phyloP scores from a whole-genome alignment of 129 eudicot genomes.

The Flaveria sonorensis region DNA sequence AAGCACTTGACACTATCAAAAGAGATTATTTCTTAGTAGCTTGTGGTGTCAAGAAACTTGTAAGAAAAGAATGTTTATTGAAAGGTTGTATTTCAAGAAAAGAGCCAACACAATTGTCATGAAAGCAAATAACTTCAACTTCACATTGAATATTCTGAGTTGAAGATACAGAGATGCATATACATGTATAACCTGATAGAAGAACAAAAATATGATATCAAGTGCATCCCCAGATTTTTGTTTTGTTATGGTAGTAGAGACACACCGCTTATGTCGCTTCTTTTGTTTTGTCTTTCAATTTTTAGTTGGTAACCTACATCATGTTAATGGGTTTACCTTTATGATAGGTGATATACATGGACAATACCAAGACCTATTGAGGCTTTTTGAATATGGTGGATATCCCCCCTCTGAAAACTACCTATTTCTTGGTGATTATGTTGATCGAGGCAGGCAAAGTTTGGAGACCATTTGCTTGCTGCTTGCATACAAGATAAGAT shows the following conservation, averaged over 20 bases:
- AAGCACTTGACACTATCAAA: neutral
- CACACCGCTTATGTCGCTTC: neutral
- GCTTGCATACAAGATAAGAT: conserved; percentile 83
- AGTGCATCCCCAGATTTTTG: neutral
- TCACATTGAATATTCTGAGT: neutral
- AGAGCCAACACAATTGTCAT: neutral
- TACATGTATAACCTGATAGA: neutral
- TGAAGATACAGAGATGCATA: neutral
- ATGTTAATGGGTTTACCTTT: conserved; percentile 4
- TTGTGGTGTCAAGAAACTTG: neutral
- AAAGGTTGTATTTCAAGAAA: neutral
- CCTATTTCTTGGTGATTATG: conserved; percentile 94
- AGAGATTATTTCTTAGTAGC: neutral
- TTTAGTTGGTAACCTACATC: neutral
- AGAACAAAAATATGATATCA: neutral
- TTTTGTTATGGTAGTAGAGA: neutral
- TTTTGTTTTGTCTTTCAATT: neutral
- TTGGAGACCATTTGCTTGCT: conserved; percentile 89
- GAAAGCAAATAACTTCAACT: neutral
- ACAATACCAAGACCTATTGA: conserved; percentile 81
- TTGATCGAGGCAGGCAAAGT: conserved; percentile 92
- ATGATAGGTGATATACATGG: conserved; percentile 90
- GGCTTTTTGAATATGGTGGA: conserved; percentile 92
- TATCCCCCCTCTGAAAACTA: conserved; percentile 78
- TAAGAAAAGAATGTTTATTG: neutral